Percentiles rank a stretch among this genome's conserved stretches.
Evolutionary conservation across 129 eudicot genomes (phyloP).

Genomic region (Erigeron canadensis): DNA sequence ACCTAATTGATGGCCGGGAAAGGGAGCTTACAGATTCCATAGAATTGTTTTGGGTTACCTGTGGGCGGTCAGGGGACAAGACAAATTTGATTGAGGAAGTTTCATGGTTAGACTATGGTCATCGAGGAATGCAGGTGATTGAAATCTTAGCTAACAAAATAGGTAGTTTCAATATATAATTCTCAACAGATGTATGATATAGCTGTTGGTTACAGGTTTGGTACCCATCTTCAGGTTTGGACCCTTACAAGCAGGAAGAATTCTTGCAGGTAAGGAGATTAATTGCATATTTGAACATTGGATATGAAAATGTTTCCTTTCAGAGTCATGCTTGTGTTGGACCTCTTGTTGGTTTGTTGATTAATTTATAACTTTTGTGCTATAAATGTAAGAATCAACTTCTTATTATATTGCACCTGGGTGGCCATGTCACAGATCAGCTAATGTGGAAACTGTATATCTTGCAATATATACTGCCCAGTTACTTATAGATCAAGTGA

Average conservation of each 20-base stretch:
- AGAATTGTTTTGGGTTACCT: conserved; percentile 97
- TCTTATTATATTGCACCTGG: neutral
- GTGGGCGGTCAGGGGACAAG: conserved; percentile 84
- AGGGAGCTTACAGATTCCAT: conserved; percentile 92
- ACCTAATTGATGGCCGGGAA: conserved; percentile 92
- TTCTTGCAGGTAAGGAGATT: conserved; percentile 82
- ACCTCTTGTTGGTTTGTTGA: neutral
- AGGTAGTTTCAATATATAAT: conserved; percentile 10
- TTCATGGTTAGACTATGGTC: conserved; percentile 97
- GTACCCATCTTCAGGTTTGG: conserved; percentile 94
- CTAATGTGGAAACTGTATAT: neutral
- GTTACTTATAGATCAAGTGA: conserved; percentile 3
- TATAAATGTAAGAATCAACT: neutral
- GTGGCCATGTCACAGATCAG: neutral
- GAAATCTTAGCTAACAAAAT: conserved; percentile 18
- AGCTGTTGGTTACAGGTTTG: conserved; percentile 79
- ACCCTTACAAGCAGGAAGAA: conserved; percentile 94
- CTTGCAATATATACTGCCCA: neutral
- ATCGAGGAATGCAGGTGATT: conserved; percentile 97
- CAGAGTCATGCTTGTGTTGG: neutral
- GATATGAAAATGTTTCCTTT: conserved; percentile 16
- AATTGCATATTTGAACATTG: conserved; percentile 17
- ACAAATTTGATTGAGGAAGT: conserved; percentile 91
- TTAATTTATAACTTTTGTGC: neutral
- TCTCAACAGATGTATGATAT: conserved; percentile 34